phyloP scores from a whole-genome alignment of 2,329 filamentous ascomycete genomes.

The Nigrograna mackinnonii region DNA sequence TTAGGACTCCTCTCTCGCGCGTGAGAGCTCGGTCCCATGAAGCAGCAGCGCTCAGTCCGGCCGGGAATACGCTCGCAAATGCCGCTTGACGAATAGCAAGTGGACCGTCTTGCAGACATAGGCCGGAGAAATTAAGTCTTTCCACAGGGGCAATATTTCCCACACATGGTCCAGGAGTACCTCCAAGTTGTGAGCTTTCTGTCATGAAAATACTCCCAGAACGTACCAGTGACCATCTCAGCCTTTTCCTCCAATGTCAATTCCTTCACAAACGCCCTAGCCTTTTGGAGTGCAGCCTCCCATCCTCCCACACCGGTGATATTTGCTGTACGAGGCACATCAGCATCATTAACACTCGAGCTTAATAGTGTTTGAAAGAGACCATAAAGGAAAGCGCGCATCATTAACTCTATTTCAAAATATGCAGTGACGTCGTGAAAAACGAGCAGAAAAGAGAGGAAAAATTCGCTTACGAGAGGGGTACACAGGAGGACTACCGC shows the following conservation, averaged over 20 bases:
- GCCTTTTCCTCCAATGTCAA: conserved; percentile 37
- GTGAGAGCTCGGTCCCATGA: conserved; percentile 46
- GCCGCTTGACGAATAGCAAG: conserved; percentile 38
- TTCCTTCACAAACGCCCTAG: conserved; percentile 32
- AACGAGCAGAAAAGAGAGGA: no score
- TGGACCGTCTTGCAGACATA: conserved; percentile 46
- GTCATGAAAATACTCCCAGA: no score
- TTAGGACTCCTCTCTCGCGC: conserved; percentile 39
- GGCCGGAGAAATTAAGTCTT: conserved; percentile 42
- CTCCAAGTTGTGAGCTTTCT: no score
- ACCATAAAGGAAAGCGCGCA: no score
- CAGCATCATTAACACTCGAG: no score
- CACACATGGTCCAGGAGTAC: conserved; percentile 30
- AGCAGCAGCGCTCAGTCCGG: conserved; percentile 41
- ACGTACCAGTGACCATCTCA: conserved; percentile 36
- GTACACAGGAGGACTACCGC: no score
- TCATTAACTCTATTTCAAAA: no score
- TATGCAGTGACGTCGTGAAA: no score
- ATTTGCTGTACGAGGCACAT: no score
- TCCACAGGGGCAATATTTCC: conserved; percentile 40
- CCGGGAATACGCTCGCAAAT: conserved; percentile 44
- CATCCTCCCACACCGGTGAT: no score
- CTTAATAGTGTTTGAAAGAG: no score
- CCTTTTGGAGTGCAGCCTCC: conserved; percentile 35
- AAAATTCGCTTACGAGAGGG: no score